A percentile compares a stretch with the other conserved stretches of the same genome.
These are phyloP conservation scores for Carex kokanica DNA, from an alignment of 176 grass and related monocot species.

Conservation along the genomic window DNA sequence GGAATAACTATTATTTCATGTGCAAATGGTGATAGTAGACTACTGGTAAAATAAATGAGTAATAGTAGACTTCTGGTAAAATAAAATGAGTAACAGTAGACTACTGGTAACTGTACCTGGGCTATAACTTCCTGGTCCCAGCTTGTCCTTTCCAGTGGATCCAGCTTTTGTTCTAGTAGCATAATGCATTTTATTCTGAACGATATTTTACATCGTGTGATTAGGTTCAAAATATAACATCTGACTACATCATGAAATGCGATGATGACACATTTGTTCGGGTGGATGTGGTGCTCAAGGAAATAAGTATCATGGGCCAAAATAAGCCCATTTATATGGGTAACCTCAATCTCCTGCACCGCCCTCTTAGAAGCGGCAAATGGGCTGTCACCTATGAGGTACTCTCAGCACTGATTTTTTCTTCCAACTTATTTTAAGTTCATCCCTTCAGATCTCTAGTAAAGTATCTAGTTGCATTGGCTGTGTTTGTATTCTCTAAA, in stretches of 20 bases:
- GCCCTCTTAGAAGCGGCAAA: slow-evolving; percentile 73
- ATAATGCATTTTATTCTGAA: slow-evolving; percentile 6
- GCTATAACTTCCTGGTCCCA: not conserved
- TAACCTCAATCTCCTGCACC: slow-evolving; percentile 78
- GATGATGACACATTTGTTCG: slow-evolving; percentile 85
- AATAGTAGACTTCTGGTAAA: too few species aligned
- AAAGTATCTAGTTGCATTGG: too few species aligned
- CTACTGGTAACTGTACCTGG: not conserved
- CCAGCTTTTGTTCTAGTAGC: not conserved
- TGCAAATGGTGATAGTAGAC: not conserved
- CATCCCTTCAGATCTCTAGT: too few species aligned
- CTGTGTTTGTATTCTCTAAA: not conserved
- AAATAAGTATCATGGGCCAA: slow-evolving; percentile 46
- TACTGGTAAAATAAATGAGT: too few species aligned
- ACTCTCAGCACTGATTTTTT: not conserved
- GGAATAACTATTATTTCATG: not conserved
- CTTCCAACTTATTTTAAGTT: not conserved
- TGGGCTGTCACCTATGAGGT: slow-evolving; percentile 85
- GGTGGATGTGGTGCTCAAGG: slow-evolving; percentile 65
- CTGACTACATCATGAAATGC: slow-evolving; percentile 86
- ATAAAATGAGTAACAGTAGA: not conserved
- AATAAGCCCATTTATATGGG: slow-evolving; percentile 75
- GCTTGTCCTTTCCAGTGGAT: not conserved
- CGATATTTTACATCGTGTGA: not conserved
- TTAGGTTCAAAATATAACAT: slow-evolving; percentile 62